Conservation (phyloP, 2,329 filamentous ascomycete genomes). For the Cercospora nicotianae region DNA sequence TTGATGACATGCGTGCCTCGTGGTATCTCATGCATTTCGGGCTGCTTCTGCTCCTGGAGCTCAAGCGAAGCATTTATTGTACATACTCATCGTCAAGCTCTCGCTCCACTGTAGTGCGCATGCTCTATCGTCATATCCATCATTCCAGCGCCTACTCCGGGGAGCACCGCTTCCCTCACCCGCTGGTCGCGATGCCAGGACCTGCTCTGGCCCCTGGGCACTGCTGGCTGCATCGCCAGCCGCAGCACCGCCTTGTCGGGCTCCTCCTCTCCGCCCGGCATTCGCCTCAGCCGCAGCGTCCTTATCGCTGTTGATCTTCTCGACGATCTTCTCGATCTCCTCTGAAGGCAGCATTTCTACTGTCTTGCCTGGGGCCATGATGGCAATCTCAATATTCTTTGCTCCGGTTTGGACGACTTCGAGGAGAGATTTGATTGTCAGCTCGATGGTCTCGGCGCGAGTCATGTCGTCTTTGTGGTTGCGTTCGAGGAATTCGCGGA, state of each 20-base stretch:
- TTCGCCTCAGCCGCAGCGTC: slow-evolving; percentile 81
- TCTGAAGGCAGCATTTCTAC: slow-evolving; percentile 94
- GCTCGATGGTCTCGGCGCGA: slow-evolving; percentile 88
- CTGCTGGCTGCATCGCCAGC: slow-evolving; percentile 27
- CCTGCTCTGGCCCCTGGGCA: slow-evolving; percentile 37
- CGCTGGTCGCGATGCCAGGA: slow-evolving; percentile 39
- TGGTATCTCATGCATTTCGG: slow-evolving; percentile 5
- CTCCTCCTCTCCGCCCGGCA: slow-evolving; percentile 75
- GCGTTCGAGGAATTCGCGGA: slow-evolving; percentile 95
- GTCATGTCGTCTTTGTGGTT: slow-evolving; percentile 99
- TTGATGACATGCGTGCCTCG: not conserved
- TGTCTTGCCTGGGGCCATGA: slow-evolving; percentile 89
- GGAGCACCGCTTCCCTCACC: slow-evolving; percentile 34
- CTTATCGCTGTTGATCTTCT: slow-evolving; percentile 99
- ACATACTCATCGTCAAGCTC: slow-evolving; percentile 7
- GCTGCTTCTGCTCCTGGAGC: not conserved
- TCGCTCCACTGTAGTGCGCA: not conserved
- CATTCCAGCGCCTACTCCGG: slow-evolving; percentile 17
- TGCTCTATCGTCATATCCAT: not conserved
- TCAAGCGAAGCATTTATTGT: slow-evolving; percentile 5
- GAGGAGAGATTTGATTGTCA: slow-evolving; percentile 96
- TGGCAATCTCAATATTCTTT: slow-evolving; percentile 99
- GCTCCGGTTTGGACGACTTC: slow-evolving; percentile 98
- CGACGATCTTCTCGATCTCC: slow-evolving; percentile 95
- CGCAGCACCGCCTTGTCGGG: slow-evolving; percentile 43